Evolutionary conservation across 108 stramenopile genomes (phyloP).

Genomic region (Pseudonitzschia multiseries): DNA sequence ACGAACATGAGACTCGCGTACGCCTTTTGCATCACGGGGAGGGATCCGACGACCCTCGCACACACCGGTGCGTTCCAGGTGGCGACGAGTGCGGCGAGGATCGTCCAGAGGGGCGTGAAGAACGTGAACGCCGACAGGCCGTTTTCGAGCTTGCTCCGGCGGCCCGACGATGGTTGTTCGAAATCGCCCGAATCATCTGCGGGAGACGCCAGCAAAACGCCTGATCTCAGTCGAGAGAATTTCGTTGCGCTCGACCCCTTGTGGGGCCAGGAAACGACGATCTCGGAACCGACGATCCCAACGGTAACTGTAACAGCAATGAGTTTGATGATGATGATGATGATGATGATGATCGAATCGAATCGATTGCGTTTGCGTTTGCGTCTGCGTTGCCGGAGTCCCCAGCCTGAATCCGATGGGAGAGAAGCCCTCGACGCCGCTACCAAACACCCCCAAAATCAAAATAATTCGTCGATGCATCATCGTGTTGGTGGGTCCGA

Average conservation of each 20-base stretch:
- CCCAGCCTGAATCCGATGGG: not conserved
- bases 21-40: conserved; percentile 20
- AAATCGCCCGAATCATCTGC: too few species aligned
- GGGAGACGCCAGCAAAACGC: too few species aligned
- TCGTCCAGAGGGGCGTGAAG: conserved; percentile 26
- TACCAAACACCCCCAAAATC: not conserved
- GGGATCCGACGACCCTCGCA: conserved; percentile 3
- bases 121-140: conserved; percentile 3
- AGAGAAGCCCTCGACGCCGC: not conserved
- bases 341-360: not conserved
- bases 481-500: too few species aligned
- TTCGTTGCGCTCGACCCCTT: too few species aligned
- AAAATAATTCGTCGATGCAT: not conserved
- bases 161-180: not conserved
- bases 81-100: conserved; percentile 14
- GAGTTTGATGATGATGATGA: not conserved
- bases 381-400: not conserved
- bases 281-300: too few species aligned
- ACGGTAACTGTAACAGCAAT: too few species aligned
- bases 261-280: too few species aligned
- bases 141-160: not conserved
- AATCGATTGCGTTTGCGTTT: too few species aligned
- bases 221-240: too few species aligned
- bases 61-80: conserved; percentile 6
- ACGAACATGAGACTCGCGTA: conserved; percentile 35